phyloP scores from a whole-genome alignment of 2,329 filamentous ascomycete species.

The Macrophomina tecta region DNA sequence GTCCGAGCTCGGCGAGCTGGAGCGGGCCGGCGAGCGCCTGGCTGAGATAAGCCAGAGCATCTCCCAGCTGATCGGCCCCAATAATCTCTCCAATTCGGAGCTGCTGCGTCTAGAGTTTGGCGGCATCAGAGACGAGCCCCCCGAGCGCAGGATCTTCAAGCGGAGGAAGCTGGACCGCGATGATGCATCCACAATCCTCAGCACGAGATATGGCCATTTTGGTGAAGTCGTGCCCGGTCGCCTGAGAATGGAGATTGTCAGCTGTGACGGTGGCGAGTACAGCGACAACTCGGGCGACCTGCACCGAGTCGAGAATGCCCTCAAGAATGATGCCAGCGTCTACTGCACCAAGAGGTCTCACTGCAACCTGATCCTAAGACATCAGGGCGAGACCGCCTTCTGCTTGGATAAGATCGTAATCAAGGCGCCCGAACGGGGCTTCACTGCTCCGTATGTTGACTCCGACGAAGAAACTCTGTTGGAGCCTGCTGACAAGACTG shows the following conservation, averaged over 20 bases:
- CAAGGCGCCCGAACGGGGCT: slow-evolving; percentile 79
- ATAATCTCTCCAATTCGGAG: slow-evolving; percentile 19
- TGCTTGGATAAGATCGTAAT: slow-evolving; percentile 85
- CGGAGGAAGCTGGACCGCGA: slow-evolving; percentile 50
- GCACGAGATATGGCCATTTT: slow-evolving; percentile 81
- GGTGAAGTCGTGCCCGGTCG: slow-evolving; percentile 85
- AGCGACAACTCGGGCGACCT: slow-evolving; percentile 59
- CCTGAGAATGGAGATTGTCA: slow-evolving; percentile 84
- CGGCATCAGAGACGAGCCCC: not conserved
- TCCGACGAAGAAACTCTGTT: slow-evolving; percentile 23
- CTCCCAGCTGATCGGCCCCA: slow-evolving; percentile 20
- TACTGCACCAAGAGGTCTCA: slow-evolving; percentile 89
- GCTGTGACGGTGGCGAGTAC: slow-evolving; percentile 81
- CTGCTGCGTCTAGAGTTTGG: slow-evolving; percentile 21
- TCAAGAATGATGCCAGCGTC: slow-evolving; percentile 80
- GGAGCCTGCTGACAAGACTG: slow-evolving; percentile 40
- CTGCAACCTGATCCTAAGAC: slow-evolving; percentile 85
- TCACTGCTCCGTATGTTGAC: slow-evolving; percentile 78
- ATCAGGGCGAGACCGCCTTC: slow-evolving; percentile 81
- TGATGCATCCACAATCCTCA: slow-evolving; percentile 36
- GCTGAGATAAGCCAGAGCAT: slow-evolving; percentile 30
- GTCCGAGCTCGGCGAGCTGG: slow-evolving; percentile 26
- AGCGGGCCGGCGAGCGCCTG: slow-evolving; percentile 31
- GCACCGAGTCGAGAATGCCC: slow-evolving; percentile 70
- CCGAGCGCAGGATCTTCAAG: slow-evolving; percentile 33